Evolutionary conservation across 768 basidiomycete genomes (phyloP).

Genomic region (Pulveroboletus sp.): DNA sequence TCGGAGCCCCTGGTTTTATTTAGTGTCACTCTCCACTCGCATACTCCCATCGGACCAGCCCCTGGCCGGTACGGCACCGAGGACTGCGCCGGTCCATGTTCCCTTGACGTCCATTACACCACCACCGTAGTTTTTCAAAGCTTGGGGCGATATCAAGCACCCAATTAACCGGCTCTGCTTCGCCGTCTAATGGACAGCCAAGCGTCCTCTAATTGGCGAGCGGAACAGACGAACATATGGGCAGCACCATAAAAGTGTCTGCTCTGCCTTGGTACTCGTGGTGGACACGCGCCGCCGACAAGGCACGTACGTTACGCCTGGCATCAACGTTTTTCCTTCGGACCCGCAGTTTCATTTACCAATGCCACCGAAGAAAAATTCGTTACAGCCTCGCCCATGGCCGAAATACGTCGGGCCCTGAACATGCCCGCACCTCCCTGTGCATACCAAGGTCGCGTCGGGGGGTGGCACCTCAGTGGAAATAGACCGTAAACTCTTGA

Average conservation of each 20-base stretch:
- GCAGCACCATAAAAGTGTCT: neutral
- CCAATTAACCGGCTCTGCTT: neutral
- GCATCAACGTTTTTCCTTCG: conserved; percentile 15
- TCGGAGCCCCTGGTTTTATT: neutral
- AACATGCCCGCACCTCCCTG: conserved; percentile 1
- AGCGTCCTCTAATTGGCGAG: neutral
- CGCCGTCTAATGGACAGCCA: neutral
- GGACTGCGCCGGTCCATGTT: neutral
- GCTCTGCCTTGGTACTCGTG: conserved; percentile 15
- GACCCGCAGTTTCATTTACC: conserved; percentile 14
- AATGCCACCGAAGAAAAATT: neutral
- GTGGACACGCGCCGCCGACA: conserved; percentile 11
- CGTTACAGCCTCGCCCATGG: neutral
- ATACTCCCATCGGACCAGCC: neutral
- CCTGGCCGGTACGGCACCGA: neutral
- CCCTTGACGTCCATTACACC: neutral
- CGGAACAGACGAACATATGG: neutral
- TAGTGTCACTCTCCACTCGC: too few species aligned
- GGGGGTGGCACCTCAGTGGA: conserved; percentile 2
- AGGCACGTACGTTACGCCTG: conserved; percentile 9
- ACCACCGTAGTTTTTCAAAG: neutral
- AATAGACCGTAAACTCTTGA: neutral
- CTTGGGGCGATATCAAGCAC: neutral
- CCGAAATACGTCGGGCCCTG: conserved; percentile 17
- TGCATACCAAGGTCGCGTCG: conserved; percentile 5